Evolutionary conservation across 805 yeast species (phyloP), one percentile per base, ranked within the genome.

Genomic region (Brettanomyces naardenensis): DNA sequence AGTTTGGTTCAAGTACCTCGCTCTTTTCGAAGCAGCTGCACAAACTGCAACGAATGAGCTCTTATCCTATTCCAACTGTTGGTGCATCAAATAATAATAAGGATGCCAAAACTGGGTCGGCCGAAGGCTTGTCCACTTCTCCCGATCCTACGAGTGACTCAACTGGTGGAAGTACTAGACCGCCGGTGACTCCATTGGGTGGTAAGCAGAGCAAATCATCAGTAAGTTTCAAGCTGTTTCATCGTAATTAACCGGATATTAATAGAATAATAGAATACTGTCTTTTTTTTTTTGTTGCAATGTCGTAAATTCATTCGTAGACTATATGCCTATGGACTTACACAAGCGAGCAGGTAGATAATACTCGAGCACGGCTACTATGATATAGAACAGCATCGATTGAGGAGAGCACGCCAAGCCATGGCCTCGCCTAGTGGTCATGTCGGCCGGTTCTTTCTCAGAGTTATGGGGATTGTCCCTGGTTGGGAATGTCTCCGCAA

Each of bases 1-100:
- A 28, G 15, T 34, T 26, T 4, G 37, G 37, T 5, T 34, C 37
- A 11, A 15, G 23, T 20, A 34, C 37, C 14, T 34, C 37, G 7
- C 19, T 34, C 29, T 19, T 34, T 5, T 34, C 37, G 5, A 34
- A 34, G 25, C 37, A 34, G 25, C 23, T 34, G 23, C 37, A 34
- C 5, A 34, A 26, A 23, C 21, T 34, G 5, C 37, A 34, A 11
- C 23, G 34, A n/a, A 20, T 31, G 15, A 17, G 13, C 14, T 20
- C 34, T 10, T 13, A 11, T n/a, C 15, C 34, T 10, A 13, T 14
- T 7, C n/a, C n/a, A n/a, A n/a, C n/a, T n/a, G n/a, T n/a, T n/a
- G n/a, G n/a, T n/a, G n/a, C n/a, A n/a, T n/a, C n/a, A n/a, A n/a
- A n/a, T n/a, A n/a, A n/a, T n/a, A n/a, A n/a, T n/a, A n/a, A n/a